Evolutionary conservation across 2,329 filamentous ascomycete species (phyloP), one percentile per base, ranked within the genome.

Genomic region (Pezicula radicicola): DNA sequence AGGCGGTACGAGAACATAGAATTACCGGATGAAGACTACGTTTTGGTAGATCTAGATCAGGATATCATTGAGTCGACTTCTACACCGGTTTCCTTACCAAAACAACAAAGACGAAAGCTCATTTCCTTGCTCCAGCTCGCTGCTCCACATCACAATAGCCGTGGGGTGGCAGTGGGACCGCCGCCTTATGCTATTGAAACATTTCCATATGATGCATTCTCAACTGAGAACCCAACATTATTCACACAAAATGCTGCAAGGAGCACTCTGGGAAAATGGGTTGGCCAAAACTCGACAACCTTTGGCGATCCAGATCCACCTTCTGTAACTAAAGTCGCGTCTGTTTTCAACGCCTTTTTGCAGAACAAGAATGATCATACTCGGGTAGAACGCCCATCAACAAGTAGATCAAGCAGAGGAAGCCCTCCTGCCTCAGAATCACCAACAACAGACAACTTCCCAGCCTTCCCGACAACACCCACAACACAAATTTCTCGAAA

Each of bases 141-240:
- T 15, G 94, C 94, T 36, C 93, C 93, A 12, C 91, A 96, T 68
- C 89, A 94, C 66, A 83, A 88, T 63, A 86, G 89, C 52, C 97
- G 84, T 63, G 92, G 93, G 37, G 91, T 99, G 3, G 77, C 87
- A 2, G 81, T 85, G n/a, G 94, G 93, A 0, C 91, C 94, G 18
- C 94, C 94, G 33, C 87, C 90, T 4, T 97, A 97, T 69, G 92
- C 91, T 3, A 84, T 96, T 50, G 94, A 99, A 70, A 88, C 92
- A 0, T 99, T 89, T 66, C 94, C 94, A 0, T 89, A 89, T 65
- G 90, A 97, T 67, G 82, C 89, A 2, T 97, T 96, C 66, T 88
- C 91, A 18, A 91, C 89, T 0, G 94, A 99, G 69, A 92, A 90
- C 58, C 80, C 87, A 30, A 80, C 87, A 1, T 77, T 96, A 3